Base-by-base conservation (phyloP, 2,329 filamentous ascomycete species). In the Apiospora kogelbergensis region DNA sequence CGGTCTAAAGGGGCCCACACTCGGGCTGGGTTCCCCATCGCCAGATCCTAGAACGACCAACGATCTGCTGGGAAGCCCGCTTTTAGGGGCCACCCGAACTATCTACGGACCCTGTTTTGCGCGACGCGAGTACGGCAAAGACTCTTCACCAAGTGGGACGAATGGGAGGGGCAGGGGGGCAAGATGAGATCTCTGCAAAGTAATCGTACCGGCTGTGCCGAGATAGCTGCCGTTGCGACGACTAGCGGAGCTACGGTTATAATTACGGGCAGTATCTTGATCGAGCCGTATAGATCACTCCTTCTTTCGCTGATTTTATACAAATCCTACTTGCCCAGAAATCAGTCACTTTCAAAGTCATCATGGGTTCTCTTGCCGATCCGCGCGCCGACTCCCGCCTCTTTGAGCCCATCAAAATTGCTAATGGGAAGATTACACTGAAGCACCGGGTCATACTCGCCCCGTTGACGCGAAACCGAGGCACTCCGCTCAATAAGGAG, bases 401-500 rank as follows among this genome's bases (percentile, higher is more conserved):
- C 45, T 86, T 84, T 72, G 74, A 77, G 67, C 82, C 84, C 6
- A 72, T 85, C 68, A 73, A 78, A 40, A 79, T 85, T 30, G 71
- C 70, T 53, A 69, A 70, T 69, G 82, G 86, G 70, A 81, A 82
- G 57, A 80, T 84, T 57, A 76, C 76, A 11, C 82, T 89, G 41
- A 79, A 82, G 65, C 85, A 88, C 72, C 83, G 87, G 67, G 77
- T 89, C 30, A 79, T 86, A 60, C 75, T 84, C 72, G 84, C 85
- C 1, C 84, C 87, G 2, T 75, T 88, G 69, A 88, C 86, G 3
- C 81, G 86, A 24, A 85, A 86, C 70, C 81, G 86, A 45, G 84
- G 84, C 22, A 83, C 81, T 6, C 84, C 85, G 3, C 67, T 82
- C 45, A 80, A 78, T 20, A 68, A 78, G 15, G 74, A 78, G 10